These are phyloP conservation scores for Euphorbia schlechtendalii DNA, from an alignment of 441 rosid genomes.

Conservation along the genomic window DNA sequence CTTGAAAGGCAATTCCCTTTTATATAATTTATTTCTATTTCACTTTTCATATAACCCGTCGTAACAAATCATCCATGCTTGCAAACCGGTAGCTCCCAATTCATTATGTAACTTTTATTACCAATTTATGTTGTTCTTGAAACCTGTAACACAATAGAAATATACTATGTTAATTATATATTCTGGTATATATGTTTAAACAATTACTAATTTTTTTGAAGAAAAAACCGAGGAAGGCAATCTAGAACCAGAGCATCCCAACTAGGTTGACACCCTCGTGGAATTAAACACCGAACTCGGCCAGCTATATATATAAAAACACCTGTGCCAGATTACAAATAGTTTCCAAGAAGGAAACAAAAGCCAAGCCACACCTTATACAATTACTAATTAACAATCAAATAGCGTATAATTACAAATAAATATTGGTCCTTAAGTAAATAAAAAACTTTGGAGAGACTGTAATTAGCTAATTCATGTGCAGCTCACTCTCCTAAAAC, in stretches of 20 bases:
- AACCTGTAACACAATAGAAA: slow-evolving; percentile 45
- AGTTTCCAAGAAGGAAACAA: no score
- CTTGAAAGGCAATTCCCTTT: slow-evolving; percentile 6
- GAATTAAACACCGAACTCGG: no score
- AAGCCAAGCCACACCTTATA: no score
- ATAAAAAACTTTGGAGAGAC: slow-evolving; percentile 4
- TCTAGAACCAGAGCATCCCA: no score
- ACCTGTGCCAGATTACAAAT: no score
- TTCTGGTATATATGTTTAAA: slow-evolving; percentile 21
- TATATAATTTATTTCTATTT: background rate
- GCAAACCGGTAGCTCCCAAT: slow-evolving; percentile 32
- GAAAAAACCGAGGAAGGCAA: no score
- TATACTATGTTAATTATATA: slow-evolving; percentile 14
- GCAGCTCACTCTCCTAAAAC: background rate
- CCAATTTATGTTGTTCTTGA: slow-evolving; percentile 61
- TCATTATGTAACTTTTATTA: slow-evolving; percentile 27
- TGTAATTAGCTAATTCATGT: slow-evolving; percentile 1
- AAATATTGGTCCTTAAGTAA: background rate
- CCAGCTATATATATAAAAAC: no score
- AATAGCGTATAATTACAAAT: background rate
- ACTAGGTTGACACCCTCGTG: no score
- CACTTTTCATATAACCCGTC: slow-evolving; percentile 1
- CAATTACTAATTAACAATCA: slow-evolving; percentile 6
- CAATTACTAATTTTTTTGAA: no score
- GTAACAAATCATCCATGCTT: slow-evolving; percentile 18